These are phyloP conservation scores for Epithele typhae DNA, from an alignment of 768 basidiomycete species.

Conservation along the genomic window DNA sequence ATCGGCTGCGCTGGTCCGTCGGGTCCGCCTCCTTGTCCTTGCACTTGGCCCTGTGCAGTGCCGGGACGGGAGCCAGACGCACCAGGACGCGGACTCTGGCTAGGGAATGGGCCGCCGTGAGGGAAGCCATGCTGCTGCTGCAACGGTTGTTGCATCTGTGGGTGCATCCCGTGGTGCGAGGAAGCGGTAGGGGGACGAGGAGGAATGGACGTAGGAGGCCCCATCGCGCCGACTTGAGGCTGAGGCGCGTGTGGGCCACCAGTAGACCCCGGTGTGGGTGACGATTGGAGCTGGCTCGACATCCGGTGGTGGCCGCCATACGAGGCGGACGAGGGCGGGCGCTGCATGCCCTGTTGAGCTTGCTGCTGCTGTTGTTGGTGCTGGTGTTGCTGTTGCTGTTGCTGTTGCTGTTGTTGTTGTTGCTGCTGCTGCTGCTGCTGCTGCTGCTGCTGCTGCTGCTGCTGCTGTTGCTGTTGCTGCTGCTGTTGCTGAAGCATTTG, in stretches of 20 bases:
- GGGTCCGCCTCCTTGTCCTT: background rate
- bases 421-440: conserved; percentile 24
- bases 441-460: background rate
- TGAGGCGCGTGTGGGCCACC: conserved; percentile 11
- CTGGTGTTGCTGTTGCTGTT: conserved; percentile 14
- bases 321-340: conserved; percentile 17
- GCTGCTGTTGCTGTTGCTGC: conserved; percentile 6
- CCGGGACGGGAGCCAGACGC: conserved; percentile 13
- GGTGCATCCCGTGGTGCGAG: conserved; percentile 12
- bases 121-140: conserved; percentile 13
- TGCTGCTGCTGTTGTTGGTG: conserved; percentile 23
- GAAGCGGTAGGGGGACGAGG: conserved; percentile 22
- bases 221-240: conserved; percentile 17
- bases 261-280: conserved; percentile 8
- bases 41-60: conserved; percentile 11
- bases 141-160: conserved; percentile 13
- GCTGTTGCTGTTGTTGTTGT: conserved; percentile 13
- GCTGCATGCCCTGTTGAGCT: conserved; percentile 11
- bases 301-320: conserved; percentile 13
- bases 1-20: conserved; percentile 13
- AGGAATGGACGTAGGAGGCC: conserved; percentile 23
- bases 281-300: conserved; percentile 16
- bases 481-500: conserved; percentile 18
- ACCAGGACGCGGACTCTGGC: conserved; percentile 16
- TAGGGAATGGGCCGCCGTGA: conserved; percentile 5